Percentiles rank a stretch among this genome's conserved stretches.
phyloP scores from a whole-genome alignment of 2,329 filamentous ascomycete genomes.

The Beauveria rudraprayagi region DNA sequence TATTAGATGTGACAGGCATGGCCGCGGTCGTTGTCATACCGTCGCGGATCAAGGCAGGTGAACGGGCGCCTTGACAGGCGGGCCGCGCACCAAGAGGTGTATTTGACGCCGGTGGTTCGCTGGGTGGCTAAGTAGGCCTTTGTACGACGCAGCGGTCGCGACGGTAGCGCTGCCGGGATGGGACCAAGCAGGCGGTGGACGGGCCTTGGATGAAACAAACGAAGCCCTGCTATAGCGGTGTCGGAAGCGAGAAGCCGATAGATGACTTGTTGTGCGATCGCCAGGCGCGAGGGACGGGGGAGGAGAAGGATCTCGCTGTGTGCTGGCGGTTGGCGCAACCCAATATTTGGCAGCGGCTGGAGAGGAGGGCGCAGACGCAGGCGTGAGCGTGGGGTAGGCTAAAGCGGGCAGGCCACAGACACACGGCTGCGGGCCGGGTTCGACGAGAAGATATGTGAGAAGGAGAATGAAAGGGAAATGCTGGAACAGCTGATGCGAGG shows the following conservation, averaged over 20 bases:
- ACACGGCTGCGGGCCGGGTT: neutral
- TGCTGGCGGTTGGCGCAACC: constrained; percentile 6
- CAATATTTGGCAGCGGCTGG: constrained; percentile 8
- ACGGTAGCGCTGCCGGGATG: neutral
- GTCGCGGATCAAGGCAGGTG: neutral
- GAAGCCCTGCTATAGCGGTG: neutral
- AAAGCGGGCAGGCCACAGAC: neutral
- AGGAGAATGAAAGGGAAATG: neutral
- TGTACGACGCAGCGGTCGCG: neutral
- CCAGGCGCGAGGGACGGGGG: neutral
- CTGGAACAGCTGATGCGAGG: neutral
- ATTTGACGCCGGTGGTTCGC: constrained; percentile 1
- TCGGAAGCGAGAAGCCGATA: neutral
- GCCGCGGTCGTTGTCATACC: constrained; percentile 37
- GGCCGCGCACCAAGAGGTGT: constrained; percentile 9
- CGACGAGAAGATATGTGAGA: neutral
- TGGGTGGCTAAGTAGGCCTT: neutral
- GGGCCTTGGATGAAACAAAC: neutral
- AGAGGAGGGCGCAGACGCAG: constrained; percentile 9
- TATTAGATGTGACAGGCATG: constrained; percentile 47
- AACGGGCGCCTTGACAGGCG: constrained; percentile 9
- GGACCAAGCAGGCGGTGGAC: neutral
- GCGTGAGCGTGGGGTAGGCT: constrained; percentile 4
- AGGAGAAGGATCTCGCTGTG: neutral
- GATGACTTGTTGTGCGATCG: neutral